Conservation (phyloP, 768 basidiomycete genomes). For the Mycena latifolia region DNA sequence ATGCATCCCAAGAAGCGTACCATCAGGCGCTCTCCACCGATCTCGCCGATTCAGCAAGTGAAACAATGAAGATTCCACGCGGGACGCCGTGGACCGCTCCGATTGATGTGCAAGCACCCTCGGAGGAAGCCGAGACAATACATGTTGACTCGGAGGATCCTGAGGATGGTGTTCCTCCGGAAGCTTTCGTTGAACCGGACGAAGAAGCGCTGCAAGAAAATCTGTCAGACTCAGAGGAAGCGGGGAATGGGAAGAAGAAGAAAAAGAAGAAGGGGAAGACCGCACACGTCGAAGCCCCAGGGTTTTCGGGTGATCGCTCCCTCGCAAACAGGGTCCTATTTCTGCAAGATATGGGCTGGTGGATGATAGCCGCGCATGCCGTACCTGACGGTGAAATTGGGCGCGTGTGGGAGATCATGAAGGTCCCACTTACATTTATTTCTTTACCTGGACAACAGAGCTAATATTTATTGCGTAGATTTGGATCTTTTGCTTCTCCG, state of each 20-base stretch:
- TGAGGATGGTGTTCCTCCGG: too few species aligned
- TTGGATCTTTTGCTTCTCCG: conserved; percentile 1
- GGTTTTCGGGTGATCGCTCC: conserved; percentile 12
- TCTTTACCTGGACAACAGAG: neutral
- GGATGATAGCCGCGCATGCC: too few species aligned
- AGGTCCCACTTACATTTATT: neutral
- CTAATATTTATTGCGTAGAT: neutral
- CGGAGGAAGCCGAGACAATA: too few species aligned
- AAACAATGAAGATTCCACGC: too few species aligned
- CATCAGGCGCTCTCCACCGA: too few species aligned
- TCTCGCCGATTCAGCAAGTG: too few species aligned
- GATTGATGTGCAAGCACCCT: too few species aligned
- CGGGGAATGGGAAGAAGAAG: neutral
- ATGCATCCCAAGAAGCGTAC: too few species aligned
- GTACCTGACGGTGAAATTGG: conserved; percentile 10
- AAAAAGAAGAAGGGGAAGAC: neutral
- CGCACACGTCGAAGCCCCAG: conserved; percentile 1
- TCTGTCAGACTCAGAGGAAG: neutral
- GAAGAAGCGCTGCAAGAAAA: neutral
- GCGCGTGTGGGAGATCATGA: conserved; percentile 9
- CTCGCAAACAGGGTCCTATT: conserved; percentile 10
- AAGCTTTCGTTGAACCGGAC: neutral
- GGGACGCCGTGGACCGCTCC: too few species aligned
- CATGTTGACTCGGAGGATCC: too few species aligned
- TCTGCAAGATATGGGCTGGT: neutral